Conservation (phyloP, 345 rosid species). For the Limnanthes douglasii region DNA sequence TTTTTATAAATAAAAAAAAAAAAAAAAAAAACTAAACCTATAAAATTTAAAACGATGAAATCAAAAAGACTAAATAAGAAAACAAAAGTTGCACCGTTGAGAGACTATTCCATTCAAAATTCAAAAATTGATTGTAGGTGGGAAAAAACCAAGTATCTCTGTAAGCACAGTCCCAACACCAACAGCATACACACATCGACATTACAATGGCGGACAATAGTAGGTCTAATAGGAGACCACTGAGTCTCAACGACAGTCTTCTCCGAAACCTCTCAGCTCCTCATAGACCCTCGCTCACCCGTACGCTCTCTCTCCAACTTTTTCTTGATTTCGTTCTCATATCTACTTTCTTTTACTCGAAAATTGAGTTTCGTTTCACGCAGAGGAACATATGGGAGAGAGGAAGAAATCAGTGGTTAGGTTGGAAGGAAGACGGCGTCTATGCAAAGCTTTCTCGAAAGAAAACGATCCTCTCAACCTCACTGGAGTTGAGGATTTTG, state of each 20-base stretch:
- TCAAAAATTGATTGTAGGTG: slow-evolving; percentile 7
- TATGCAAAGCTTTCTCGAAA: slow-evolving; percentile 14
- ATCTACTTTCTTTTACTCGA: neutral
- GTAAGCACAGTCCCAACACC: slow-evolving; percentile 1
- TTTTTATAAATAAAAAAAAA: too few species aligned
- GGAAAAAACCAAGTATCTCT: too few species aligned
- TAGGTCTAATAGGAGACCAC: slow-evolving; percentile 23
- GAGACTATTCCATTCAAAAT: slow-evolving; percentile 2
- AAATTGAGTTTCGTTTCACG: neutral
- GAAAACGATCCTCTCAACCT: slow-evolving; percentile 16
- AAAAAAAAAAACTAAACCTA: too few species aligned
- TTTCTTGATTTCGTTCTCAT: neutral
- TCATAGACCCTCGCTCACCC: slow-evolving; percentile 23
- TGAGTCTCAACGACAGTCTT: slow-evolving; percentile 74
- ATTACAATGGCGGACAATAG: slow-evolving; percentile 43
- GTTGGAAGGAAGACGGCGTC: slow-evolving; percentile 22
- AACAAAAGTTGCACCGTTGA: neutral
- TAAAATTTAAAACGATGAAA: too few species aligned
- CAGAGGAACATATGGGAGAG: slow-evolving; percentile 16
- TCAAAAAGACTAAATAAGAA: slow-evolving; percentile 1
- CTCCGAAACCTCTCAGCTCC: slow-evolving; percentile 64
- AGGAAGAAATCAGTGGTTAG: slow-evolving; percentile 12
- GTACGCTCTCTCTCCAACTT: slow-evolving; percentile 7
- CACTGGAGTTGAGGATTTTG: slow-evolving; percentile 13
- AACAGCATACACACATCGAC: too few species aligned